A percentile compares a stretch with the other conserved stretches of the same genome.
These are phyloP conservation scores for Trametes sp. DNA, from an alignment of 1,284 basidiomycete species.

Conservation along the genomic window DNA sequence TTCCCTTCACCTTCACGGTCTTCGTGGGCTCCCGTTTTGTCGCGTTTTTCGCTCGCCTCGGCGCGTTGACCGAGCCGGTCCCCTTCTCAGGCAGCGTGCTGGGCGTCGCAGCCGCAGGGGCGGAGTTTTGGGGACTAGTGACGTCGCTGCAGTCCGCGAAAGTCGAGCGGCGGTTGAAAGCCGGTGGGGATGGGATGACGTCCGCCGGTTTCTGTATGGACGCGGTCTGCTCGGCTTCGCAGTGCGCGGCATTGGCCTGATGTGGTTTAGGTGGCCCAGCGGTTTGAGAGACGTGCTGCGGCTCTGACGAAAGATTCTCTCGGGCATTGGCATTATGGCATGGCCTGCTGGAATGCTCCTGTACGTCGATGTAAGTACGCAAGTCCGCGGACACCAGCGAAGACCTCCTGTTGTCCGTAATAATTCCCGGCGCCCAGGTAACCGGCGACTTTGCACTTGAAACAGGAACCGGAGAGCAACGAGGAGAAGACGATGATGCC, in stretches of 20 bases:
- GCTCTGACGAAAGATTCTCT: constrained; percentile 1
- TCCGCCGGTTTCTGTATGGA: background rate
- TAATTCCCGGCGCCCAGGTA: no score
- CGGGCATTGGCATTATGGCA: background rate
- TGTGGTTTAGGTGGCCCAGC: background rate
- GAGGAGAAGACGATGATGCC: background rate
- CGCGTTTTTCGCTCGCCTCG: constrained; percentile 14
- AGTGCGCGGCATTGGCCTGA: background rate
- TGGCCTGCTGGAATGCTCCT: background rate
- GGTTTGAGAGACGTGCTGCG: background rate
- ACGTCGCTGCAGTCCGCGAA: constrained; percentile 29
- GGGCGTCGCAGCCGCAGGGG: background rate
- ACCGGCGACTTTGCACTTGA: background rate
- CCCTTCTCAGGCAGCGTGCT: background rate
- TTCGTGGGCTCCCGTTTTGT: constrained; percentile 22
- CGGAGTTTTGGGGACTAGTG: constrained; percentile 39
- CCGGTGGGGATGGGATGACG: background rate
- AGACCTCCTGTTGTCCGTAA: background rate
- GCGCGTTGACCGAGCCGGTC: background rate
- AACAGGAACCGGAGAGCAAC: no score
- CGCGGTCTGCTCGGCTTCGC: constrained; percentile 9
- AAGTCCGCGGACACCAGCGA: constrained; percentile 7
- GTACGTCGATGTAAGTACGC: no score
- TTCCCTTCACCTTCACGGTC: constrained; percentile 34
- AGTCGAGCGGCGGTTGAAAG: constrained; percentile 7